phyloP scores from a whole-genome alignment of 2,329 filamentous ascomycete species.

The Xylaria sp. region DNA sequence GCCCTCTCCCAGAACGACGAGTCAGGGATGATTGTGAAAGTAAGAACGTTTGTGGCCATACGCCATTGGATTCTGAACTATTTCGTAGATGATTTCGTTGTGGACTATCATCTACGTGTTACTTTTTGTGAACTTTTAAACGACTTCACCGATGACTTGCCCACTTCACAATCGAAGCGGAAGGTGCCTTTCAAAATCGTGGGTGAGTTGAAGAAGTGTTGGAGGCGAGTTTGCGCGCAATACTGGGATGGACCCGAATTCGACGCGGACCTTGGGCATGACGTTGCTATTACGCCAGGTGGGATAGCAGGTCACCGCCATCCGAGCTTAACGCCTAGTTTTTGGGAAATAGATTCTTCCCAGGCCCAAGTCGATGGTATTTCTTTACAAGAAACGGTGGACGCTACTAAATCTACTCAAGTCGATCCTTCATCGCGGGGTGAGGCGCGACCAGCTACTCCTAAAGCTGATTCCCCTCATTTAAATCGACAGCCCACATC shows the following conservation, averaged over 20 bases:
- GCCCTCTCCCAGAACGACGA: slow-evolving; percentile 83
- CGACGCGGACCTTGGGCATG: slow-evolving; percentile 68
- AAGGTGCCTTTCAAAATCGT: slow-evolving; percentile 83
- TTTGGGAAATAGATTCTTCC: slow-evolving; percentile 61
- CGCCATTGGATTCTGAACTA: slow-evolving; percentile 99
- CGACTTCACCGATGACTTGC: slow-evolving; percentile 67
- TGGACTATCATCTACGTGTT: slow-evolving; percentile 76
- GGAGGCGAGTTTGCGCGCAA: slow-evolving; percentile 87
- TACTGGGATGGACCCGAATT: slow-evolving; percentile 86
- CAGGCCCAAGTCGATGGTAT: slow-evolving; percentile 59
- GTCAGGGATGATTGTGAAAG: slow-evolving; percentile 90
- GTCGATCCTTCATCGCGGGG: slow-evolving; percentile 59
- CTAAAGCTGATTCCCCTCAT: slow-evolving; percentile 52
- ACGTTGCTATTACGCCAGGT: slow-evolving; percentile 78
- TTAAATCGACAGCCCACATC: slow-evolving; percentile 57
- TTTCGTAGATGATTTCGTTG: slow-evolving; percentile 92
- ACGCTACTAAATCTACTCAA: slow-evolving; percentile 59
- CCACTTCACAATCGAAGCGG: slow-evolving; percentile 55
- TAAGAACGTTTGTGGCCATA: slow-evolving; percentile 93
- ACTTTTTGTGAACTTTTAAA: slow-evolving; percentile 88
- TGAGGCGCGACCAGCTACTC: slow-evolving; percentile 60
- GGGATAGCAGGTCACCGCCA: slow-evolving; percentile 74
- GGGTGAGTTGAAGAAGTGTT: slow-evolving; percentile 95
- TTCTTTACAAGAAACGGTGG: slow-evolving; percentile 52
- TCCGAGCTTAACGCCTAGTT: slow-evolving; percentile 64